Evolutionary conservation across 2,329 filamentous ascomycete species (phyloP), one percentile per base, ranked within the genome.

Genomic region (Ceratocystis variospora): DNA sequence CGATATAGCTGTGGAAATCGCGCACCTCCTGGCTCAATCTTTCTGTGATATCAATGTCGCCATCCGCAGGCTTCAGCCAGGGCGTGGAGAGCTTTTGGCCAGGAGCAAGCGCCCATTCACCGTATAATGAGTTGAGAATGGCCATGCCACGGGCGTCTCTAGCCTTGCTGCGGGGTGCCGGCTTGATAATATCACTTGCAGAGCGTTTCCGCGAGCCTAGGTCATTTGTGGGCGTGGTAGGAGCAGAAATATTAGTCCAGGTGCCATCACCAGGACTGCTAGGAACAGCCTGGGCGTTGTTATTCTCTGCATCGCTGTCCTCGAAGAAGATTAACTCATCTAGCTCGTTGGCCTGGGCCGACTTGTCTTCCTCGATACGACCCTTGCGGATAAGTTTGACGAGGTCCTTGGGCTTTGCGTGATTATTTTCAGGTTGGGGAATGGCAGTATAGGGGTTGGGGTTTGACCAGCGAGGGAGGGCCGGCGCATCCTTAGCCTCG

Each of bases 301-400:
- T 72, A 1, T 78, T 77, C 50, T 82, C 79, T 31, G 82, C 81
- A 65, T 87, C 83, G 61, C 81, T 82, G 57, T 88, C 80, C 70
- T 86, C 88, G 68, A 93, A 89, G 0, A 93, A 95, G 66, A 99
- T 96, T 73, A 96, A 97, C 70, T 99, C 93, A 67, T 88, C 87
- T 25, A 81, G 79, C 61, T 86, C 81, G 0, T 81, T 79, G 25
- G 84, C 80, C 0, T 81, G 76, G 10, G 79, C 76, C 0, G 79
- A 75, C 37, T 81, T 79, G 31, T 79, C 76, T 8, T 76, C 73
- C 46, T 86, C 83, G 44, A 91, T 79, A 61, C 92, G 89, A 1
- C 92, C 90, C 73, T 96, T 96, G 71, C 92, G 87, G 71, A 97
- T 96, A 68, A 96, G 76, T 72, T 95, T 89, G 45, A 97, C 89